Percentiles rank a stretch among this genome's conserved stretches.
These are phyloP conservation scores for Fraxinus cuspidata DNA, from an alignment of 257 asterid genomes.

Conservation along the genomic window DNA sequence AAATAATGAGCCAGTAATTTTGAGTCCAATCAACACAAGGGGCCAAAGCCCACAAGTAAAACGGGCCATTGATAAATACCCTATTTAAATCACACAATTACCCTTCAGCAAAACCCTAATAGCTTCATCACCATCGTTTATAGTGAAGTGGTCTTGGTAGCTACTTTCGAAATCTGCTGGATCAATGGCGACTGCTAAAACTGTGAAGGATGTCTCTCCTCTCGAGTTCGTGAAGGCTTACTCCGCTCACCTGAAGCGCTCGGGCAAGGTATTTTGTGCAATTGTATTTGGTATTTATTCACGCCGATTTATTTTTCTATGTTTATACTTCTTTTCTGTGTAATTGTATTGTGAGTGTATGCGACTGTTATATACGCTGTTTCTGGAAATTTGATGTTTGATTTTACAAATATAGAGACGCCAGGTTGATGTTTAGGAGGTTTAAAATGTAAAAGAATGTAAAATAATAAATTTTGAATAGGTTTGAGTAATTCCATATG, in stretches of 20 bases:
- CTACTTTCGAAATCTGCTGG: conserved; percentile 32
- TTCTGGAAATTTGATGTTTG: neutral
- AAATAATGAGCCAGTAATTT: neutral
- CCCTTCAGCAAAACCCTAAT: conserved; percentile 36
- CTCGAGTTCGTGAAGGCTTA: conserved; percentile 83
- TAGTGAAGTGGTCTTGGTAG: conserved; percentile 24
- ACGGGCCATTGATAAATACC: neutral
- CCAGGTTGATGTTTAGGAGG: neutral
- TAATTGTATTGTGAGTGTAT: neutral
- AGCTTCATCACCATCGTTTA: conserved; percentile 10
- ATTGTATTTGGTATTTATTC: neutral
- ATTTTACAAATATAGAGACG: neutral
- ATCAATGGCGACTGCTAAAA: conserved; percentile 70
- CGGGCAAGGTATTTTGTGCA: conserved; percentile 81
- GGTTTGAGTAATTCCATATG: neutral
- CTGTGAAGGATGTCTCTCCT: conserved; percentile 86
- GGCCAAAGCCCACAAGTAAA: conserved; percentile 14
- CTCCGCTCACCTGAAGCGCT: conserved; percentile 88
- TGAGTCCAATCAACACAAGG: neutral
- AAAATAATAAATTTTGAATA: neutral
- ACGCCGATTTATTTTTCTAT: neutral
- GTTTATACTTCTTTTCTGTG: neutral
- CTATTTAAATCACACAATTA: conserved; percentile 8
- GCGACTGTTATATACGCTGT: neutral
- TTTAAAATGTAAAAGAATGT: neutral